Evolutionary conservation across 495 filamentous ascomycete genomes (phyloP).

Genomic region (Xylaria curta): DNA sequence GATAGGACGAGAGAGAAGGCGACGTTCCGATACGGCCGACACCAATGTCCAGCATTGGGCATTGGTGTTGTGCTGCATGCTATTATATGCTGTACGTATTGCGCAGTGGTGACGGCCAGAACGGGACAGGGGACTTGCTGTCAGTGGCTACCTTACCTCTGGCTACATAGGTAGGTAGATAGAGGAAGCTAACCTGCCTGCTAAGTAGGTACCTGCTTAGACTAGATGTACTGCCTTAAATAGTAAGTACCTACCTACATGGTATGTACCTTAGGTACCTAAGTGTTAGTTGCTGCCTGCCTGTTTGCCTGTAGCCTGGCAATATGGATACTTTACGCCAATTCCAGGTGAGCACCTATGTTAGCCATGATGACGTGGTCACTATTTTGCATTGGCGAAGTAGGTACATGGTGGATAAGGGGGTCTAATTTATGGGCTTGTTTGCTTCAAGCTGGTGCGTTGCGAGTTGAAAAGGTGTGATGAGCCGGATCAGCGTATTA

Average conservation of each 20-base stretch:
- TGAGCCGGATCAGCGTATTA: background rate
- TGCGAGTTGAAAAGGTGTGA: background rate
- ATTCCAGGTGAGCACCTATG: background rate
- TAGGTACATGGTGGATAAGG: background rate
- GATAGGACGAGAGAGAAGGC: slow-evolving; percentile 6
- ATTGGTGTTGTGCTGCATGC: background rate
- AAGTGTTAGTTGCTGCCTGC: slow-evolving; percentile 6
- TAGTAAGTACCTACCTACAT: too few species aligned
- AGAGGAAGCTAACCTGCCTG: background rate
- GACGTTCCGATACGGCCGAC: slow-evolving; percentile 20
- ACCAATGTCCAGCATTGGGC: background rate
- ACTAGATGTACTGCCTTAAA: too few species aligned
- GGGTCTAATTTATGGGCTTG: background rate
- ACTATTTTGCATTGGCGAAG: background rate
- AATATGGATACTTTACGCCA: background rate
- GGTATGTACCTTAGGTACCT: too few species aligned
- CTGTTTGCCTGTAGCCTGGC: background rate
- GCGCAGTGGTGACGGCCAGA: slow-evolving; percentile 15
- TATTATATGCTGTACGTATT: background rate
- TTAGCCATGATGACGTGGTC: background rate
- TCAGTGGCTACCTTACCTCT: background rate
- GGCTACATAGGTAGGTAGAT: background rate
- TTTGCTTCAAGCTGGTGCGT: background rate
- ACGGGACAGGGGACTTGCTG: background rate
- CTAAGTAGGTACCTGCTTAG: background rate